A percentile compares a stretch with the other conserved stretches of the same genome.
phyloP scores from a whole-genome alignment of 257 asterid species.

The Solanum tacnaense region DNA sequence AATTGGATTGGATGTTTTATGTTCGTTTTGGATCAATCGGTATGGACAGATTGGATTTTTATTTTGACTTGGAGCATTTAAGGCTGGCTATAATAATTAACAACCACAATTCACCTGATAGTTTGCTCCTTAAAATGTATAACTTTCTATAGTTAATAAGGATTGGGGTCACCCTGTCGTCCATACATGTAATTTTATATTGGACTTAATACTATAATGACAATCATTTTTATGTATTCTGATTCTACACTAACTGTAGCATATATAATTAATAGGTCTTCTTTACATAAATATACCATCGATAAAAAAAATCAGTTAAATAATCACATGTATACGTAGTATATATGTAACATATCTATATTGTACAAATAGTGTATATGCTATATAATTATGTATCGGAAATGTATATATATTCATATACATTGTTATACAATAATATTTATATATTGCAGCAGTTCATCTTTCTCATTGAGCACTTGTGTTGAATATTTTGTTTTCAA shows the following conservation, averaged over 20 bases:
- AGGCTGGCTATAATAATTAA: not conserved
- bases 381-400: too few relatives aligned
- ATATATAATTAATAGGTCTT: not conserved
- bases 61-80: not conserved
- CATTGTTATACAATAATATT: not conserved
- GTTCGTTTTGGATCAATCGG: not conserved
- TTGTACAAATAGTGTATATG: not conserved
- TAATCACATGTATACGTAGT: not conserved
- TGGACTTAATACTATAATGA: not conserved
- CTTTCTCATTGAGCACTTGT: too few relatives aligned
- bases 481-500: not conserved
- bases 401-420: too few relatives aligned
- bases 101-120: not conserved
- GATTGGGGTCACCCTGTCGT: not conserved
- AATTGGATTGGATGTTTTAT: not conserved
- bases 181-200: not conserved
- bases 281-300: not conserved
- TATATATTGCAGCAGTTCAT: too few relatives aligned
- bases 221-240: not conserved
- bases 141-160: too few relatives aligned
- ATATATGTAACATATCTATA: not conserved
- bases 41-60: too few relatives aligned
- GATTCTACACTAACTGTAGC: not conserved
- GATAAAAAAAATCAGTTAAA: too few relatives aligned
- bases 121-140: too few relatives aligned